Evolutionary conservation across 1,284 basidiomycete genomes (phyloP), one percentile per base, ranked within the genome.

Genomic region (Cutaneotrichosporon mucoides): DNA sequence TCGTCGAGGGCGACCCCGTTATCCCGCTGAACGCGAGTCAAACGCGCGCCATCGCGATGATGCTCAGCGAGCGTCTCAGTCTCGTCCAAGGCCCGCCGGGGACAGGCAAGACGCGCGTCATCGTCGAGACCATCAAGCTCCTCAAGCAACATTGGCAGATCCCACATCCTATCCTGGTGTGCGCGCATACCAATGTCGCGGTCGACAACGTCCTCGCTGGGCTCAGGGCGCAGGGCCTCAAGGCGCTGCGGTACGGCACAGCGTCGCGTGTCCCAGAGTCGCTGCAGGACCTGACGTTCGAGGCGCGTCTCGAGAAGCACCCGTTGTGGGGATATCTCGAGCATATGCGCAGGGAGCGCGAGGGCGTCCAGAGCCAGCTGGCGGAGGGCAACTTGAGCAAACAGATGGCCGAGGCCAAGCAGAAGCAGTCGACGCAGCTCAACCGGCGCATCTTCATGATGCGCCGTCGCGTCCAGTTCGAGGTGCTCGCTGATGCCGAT

Each of bases 91-190:
- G 93, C 12, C 93, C 93, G 24, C 93, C 93, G 6, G 93, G 93
- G n/a, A 97, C 93, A 0, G 92, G 93, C 49, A 97, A 97, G 78
- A 95, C 92, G 1, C 87, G 88, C 69, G 95, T 93, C 0, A 92
- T 97, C 53, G 87, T 94, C 37, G 87, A 93, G 71, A 82, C 90
- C 1, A 83, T 93, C 66, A 85, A 85, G 66, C 76, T 97, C 35
- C 84, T 97, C 65, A 96, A 96, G 46, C 33, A 78, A 6, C 85
- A 92, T 71, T 97, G 93, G 74, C 82, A 88, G 71, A 85, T 94
- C 11, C 85, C 89, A 8, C 85, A 90, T 45, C 92, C 92, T 0
- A 82, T 96, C 48, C 83, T 96, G 12, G 86, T 96, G 3, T 90
- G 89, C 72, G 93, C 93, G 0, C 94, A 91, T 72, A 97, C 94